Evolutionary conservation across 305 asterid species (phyloP).

Genomic region (Fraxinus angustifolia): DNA sequence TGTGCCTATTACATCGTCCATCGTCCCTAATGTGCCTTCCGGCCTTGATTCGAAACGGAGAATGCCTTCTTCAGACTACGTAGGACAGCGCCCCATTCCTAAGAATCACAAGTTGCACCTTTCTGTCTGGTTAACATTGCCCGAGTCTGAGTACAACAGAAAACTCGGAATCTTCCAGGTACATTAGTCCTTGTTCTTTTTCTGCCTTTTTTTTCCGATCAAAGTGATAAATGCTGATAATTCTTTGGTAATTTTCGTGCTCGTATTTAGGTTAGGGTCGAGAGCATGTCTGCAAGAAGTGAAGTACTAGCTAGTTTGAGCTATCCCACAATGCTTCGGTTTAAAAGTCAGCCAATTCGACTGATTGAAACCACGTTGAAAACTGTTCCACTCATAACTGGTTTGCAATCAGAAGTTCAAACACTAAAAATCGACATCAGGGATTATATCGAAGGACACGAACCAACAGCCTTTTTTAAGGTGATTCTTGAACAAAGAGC

Average conservation of each 20-base stretch:
- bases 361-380: slow-evolving; percentile 36
- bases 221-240: background rate
- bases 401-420: slow-evolving; percentile 55
- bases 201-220: background rate
- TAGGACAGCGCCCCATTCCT: slow-evolving; percentile 32
- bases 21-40: slow-evolving; percentile 7
- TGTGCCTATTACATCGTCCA: slow-evolving; percentile 35
- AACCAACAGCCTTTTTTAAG: slow-evolving; percentile 40
- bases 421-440: slow-evolving; percentile 30
- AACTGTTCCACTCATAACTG: slow-evolving; percentile 45
- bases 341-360: slow-evolving; percentile 51
- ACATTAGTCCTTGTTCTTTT: background rate
- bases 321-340: slow-evolving; percentile 56
- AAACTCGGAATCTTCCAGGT: slow-evolving; percentile 78
- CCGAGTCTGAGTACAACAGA: slow-evolving; percentile 62
- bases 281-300: slow-evolving; percentile 44
- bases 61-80: slow-evolving; percentile 4
- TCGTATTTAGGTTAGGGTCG: slow-evolving; percentile 54
- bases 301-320: slow-evolving; percentile 38
- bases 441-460: slow-evolving; percentile 40
- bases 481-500: slow-evolving; percentile 61
- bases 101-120: slow-evolving; percentile 42
- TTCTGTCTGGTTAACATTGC: slow-evolving; percentile 51
- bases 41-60: slow-evolving; percentile 5
- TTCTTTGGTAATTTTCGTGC: background rate